Evolutionary conservation across 148 eudicot species (phyloP).

Genomic region (Silene latifolia): DNA sequence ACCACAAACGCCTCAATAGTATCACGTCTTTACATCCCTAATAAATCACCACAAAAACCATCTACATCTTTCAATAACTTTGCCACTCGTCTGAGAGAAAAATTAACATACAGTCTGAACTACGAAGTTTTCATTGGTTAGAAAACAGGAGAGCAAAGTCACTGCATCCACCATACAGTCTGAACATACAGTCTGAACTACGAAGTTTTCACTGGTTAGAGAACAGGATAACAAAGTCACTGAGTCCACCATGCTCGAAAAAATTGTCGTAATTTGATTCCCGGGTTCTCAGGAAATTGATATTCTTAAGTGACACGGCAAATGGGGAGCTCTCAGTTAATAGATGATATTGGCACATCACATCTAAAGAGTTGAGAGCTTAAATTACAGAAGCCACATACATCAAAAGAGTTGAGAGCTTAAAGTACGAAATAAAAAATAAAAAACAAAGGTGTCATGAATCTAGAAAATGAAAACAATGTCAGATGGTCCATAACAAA

Average conservation of each 20-base stretch:
- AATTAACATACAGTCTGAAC: neutral
- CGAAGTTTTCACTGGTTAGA: no score
- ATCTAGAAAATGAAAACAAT: neutral
- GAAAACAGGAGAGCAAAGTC: neutral
- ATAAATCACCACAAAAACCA: no score
- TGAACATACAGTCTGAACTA: no score
- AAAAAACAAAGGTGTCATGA: neutral
- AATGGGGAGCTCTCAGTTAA: no score
- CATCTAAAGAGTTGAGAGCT: neutral
- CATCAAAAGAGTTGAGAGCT: neutral
- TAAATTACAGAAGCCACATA: neutral
- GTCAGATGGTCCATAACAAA: constrained; percentile 5
- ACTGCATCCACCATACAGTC: neutral
- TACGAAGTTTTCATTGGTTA: neutral
- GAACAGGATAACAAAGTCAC: neutral
- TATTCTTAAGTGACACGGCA: no score
- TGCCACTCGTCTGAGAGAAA: no score
- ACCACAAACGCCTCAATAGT: no score
- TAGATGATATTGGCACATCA: neutral
- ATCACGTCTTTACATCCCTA: no score
- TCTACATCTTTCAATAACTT: no score
- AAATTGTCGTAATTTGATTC: neutral
- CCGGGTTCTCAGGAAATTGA: neutral
- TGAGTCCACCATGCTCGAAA: neutral
- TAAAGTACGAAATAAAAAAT: no score